Base-by-base conservation (phyloP, 495 filamentous ascomycete genomes). In the Usnea hakonensis region DNA sequence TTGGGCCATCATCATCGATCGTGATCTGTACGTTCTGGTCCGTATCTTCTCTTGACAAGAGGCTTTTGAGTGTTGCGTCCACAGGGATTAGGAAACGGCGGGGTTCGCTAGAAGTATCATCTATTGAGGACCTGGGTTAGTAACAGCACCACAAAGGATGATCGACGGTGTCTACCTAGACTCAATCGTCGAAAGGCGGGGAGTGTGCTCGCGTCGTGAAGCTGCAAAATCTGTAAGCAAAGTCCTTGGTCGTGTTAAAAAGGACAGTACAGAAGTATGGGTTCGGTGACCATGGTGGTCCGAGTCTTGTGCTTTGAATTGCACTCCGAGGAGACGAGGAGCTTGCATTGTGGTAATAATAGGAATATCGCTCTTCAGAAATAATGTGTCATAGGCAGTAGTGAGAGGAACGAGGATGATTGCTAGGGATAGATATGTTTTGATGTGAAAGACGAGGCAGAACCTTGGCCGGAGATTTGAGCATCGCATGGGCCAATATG, bases 1-100 rank as follows among this genome's bases (percentile, higher is more conserved):
- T 97, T 21, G 94, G 93, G 16, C 93, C 93, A 61, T 80, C 76
- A 76, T 97, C 93, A 70, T 97, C 94, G 68, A 97, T 95, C 17
- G 93, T 97, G 70, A 98, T 98, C 74, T 96, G 92, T 78, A 87
- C 87, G 71, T 97, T 95, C 26, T 79, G 76, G 72, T 98, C 91
- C 9, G 91, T 95, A 68, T 97, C 94, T 71, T 98, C 94, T 58
- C 60, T 32, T 36, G 60, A 43, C 11, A 56, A 52, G 21, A 62
- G 48, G 41, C 54, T 61, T 30, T 61, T 57, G 28, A 61, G 38
- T 26, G 63, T 61, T 9, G 63, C 55, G 21, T 65, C 58, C 30
- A 62, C 50, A 33, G 63, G 63, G 21, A 62, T 46, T 16, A 62
- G 54, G 36, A 61, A 65, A 23, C 63, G 44, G 30, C 58, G 48